Percentiles rank a stretch among this genome's conserved stretches.
Evolutionary conservation across 441 rosid genomes (phyloP).

Genomic region (Melianthus villosus): DNA sequence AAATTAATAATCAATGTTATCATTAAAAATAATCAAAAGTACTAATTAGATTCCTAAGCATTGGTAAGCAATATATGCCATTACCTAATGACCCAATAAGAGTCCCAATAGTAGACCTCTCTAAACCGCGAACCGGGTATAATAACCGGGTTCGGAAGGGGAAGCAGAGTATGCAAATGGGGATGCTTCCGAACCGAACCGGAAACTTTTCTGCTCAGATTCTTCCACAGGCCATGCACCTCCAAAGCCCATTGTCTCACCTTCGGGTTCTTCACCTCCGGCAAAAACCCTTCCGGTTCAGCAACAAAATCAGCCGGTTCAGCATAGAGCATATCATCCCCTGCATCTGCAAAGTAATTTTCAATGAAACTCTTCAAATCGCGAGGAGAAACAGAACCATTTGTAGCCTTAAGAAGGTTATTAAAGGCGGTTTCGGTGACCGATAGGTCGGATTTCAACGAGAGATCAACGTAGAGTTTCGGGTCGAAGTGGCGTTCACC

Average conservation of each 20-base stretch:
- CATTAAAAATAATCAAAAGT: too few species aligned
- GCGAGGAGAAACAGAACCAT: constrained; percentile 21
- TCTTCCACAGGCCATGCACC: constrained; percentile 70
- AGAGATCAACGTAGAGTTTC: constrained; percentile 48
- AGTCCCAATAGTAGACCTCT: constrained; percentile 95
- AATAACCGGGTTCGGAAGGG: constrained; percentile 42
- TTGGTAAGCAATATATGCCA: too few species aligned
- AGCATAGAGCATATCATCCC: constrained; percentile 31
- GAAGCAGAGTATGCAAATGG: constrained; percentile 59
- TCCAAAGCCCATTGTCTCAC: constrained; percentile 69
- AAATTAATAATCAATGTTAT: background rate
- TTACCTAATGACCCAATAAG: constrained; percentile 79
- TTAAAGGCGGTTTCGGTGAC: constrained; percentile 31
- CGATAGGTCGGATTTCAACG: constrained; percentile 33
- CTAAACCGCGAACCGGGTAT: constrained; percentile 75
- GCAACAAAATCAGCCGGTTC: constrained; percentile 45
- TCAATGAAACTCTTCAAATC: constrained; percentile 30
- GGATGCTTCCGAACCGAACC: constrained; percentile 30
- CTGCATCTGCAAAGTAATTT: constrained; percentile 31
- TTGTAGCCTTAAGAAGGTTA: constrained; percentile 22
- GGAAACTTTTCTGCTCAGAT: constrained; percentile 43
- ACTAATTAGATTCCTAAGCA: too few species aligned
- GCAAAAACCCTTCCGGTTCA: constrained; percentile 50
- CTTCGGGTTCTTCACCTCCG: constrained; percentile 38
- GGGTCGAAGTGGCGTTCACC: constrained; percentile 34